Evolutionary conservation across 1,139 yeast species (phyloP), one percentile per base, ranked within the genome.

Genomic region (Sugiyamaella sp.): DNA sequence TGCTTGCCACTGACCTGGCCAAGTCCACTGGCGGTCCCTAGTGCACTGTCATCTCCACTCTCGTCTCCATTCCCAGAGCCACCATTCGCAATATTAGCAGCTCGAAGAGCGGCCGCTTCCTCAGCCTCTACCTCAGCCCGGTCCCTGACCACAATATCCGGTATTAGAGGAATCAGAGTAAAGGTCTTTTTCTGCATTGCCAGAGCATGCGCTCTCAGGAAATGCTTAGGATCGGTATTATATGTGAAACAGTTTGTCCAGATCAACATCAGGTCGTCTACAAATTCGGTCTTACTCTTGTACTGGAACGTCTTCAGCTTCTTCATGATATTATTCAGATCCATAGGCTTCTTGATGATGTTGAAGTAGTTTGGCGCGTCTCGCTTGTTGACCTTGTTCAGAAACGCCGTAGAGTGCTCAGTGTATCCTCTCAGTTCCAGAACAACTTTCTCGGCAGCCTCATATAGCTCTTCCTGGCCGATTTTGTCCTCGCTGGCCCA

Each of bases 291-390:
- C 65, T 91, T 93, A 46, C 90, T 87, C 61, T 79, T 81, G 68
- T 93, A 93, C 58, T 88, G 91, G 57, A 89, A 82, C 2, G 80
- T 75, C 65, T 90, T 90, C 62, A 95, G 74, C 67, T 91, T 93
- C 65, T 90, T 91, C 84, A 90, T 79, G 12, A 95, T 97, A 0
- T 98, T 91, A 65, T 90, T 91, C 60, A 95, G 76, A 66, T 95
- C 99, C 99, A 95, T 95, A 27, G 99, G 99, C 55, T 82, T 83
- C 64, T 90, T 91, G 63, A 95, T 91, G 40, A 95, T 80, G 55
- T 85, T 84, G 57, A 90, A 90, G 72, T 95, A 95, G 66, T 93
- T 91, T 5, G 99, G 99, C 0, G 99, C 99, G 66, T 95, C 99
- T 56, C 99, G 79, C 69, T 93, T 93, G 55, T 95, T 89, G 19